Evolutionary conservation across 2,329 filamentous ascomycete species (phyloP).

Genomic region (Akanthomyces muscarius): DNA sequence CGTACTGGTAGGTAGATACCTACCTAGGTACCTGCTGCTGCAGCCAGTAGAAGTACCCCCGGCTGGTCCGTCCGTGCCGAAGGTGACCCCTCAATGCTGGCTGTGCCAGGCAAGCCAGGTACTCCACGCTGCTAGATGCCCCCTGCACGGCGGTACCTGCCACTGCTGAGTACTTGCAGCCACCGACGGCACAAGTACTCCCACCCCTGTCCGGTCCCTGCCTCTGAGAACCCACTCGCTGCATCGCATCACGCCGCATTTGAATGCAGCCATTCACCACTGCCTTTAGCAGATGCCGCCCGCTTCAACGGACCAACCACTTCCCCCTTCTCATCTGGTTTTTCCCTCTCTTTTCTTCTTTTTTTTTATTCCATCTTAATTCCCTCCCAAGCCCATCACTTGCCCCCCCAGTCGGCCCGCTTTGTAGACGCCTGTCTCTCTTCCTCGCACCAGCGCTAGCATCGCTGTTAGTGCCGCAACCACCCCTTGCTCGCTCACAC

Average conservation of each 20-base stretch:
- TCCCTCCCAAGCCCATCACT: background rate
- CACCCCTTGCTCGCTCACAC: conserved; percentile 1
- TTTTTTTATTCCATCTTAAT: background rate
- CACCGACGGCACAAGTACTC: background rate
- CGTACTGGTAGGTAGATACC: too few species aligned
- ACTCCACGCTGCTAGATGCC: too few species aligned
- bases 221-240: background rate
- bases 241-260: conserved; percentile 10
- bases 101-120: too few species aligned
- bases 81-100: too few species aligned
- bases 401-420: background rate
- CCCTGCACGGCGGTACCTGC: too few species aligned
- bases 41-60: too few species aligned
- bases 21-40: too few species aligned
- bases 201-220: background rate
- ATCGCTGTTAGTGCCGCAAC: conserved; percentile 9
- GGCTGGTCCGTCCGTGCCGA: too few species aligned
- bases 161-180: background rate
- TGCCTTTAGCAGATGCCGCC: background rate
- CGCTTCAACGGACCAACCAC: background rate
- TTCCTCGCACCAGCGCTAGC: conserved; percentile 8
- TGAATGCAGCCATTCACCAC: background rate
- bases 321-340: background rate
- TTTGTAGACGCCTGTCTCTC: background rate
- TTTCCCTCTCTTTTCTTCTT: background rate